Evolutionary conservation across 768 basidiomycete species (phyloP), one percentile per base, ranked within the genome.

Genomic region (Pleurotus tuber-regium): DNA sequence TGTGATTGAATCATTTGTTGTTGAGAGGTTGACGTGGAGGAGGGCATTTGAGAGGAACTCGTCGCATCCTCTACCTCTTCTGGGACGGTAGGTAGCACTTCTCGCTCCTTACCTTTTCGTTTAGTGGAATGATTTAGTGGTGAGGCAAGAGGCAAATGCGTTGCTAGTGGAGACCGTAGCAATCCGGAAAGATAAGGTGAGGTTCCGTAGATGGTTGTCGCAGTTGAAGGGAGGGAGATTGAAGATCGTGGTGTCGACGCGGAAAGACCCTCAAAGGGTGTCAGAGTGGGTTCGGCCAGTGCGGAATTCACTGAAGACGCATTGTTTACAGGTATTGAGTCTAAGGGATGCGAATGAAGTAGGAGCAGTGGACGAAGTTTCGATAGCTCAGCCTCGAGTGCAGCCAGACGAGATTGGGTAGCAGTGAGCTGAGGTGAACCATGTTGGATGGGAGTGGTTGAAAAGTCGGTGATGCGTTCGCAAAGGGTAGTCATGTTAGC

Each of bases 361-460:
- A 88, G 68, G 39, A 91, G 73, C 29, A 89, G 65, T 0, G 89
- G 89, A 41, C 82, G 80, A 26, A 91, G 74, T 54, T 80, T 79
- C 2, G 70, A 64, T 6, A 90, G 70, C 61, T 91, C 88, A 9
- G 73, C 60, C 66, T 90, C 88, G 0, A 91, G 74, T 1, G 70
- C 56, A 21, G 74, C 65, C 9, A 84, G 65, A 31, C 85, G 79
- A 4, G 62, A 59, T 55, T 84, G 80, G 0, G 79, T 72, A 50
- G 86, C 83, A 38, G 72, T 63, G 4, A 91, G 71, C 87, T 89
- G n/a, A n/a, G n/a, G n/a, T n/a, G n/a, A n/a, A n/a, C n/a, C n/a
- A n/a, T n/a, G n/a, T n/a, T n/a, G n/a, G n/a, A n/a, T n/a, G n/a
- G n/a, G n/a, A n/a, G n/a, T n/a, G n/a, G n/a, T n/a, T n/a, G n/a